These are phyloP conservation scores for Ambispora gerdemannii DNA, from an alignment of 192 early-diverging fungal genomes.

Conservation along the genomic window DNA sequence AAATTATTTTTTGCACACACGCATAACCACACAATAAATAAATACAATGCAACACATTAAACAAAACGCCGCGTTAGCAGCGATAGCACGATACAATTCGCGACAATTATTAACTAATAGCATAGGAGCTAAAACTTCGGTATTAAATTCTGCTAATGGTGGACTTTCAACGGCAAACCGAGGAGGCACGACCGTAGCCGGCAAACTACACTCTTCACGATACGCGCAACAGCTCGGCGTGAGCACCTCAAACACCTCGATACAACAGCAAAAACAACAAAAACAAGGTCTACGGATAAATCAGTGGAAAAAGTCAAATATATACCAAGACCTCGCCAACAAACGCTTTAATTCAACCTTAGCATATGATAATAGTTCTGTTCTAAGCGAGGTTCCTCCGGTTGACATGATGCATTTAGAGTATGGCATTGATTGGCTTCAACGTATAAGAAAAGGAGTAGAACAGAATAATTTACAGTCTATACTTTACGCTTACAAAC, in stretches of 20 bases:
- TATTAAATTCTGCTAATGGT: not conserved
- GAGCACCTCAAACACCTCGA: conserved; percentile 1
- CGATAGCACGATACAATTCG: conserved; percentile 20
- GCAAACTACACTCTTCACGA: no score
- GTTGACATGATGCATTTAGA: no score
- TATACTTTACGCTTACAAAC: no score
- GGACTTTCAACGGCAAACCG: not conserved
- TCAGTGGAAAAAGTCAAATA: not conserved
- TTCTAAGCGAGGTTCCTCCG: no score
- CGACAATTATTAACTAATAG: conserved; percentile 7
- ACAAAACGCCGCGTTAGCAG: conserved; percentile 18
- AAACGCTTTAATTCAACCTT: not conserved
- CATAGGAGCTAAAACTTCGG: not conserved
- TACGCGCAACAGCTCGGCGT: no score
- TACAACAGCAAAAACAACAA: not conserved
- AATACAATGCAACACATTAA: conserved; percentile 24
- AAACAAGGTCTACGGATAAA: not conserved
- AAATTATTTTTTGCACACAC: no score
- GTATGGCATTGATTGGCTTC: no score
- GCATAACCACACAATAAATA: no score
- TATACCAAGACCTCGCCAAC: not conserved
- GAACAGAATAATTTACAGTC: not conserved
- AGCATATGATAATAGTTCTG: no score
- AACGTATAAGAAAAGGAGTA: not conserved
- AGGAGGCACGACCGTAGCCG: not conserved